Evolutionary conservation across 78 protist species (phyloP).

Genomic region (Dictyostelium discoideum): DNA sequence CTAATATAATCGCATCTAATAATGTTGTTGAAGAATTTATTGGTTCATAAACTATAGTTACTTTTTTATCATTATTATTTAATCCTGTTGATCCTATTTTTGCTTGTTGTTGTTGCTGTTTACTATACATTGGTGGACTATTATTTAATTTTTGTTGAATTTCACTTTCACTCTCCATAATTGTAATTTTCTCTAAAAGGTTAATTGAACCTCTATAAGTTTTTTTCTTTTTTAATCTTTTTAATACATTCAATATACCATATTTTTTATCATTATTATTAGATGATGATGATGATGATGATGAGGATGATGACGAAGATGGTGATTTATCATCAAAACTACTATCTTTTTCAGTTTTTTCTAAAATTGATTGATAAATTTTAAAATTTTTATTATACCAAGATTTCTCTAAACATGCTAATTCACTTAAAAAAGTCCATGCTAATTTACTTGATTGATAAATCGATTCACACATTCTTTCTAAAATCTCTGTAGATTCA

Average conservation of each 20-base stretch:
- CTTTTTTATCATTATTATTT: not conserved
- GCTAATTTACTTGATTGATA: not conserved
- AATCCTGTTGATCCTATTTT: not conserved
- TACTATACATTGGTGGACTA: not conserved
- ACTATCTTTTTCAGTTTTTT: not conserved
- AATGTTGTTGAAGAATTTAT: not conserved
- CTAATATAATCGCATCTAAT: not conserved
- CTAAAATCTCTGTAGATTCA: not conserved
- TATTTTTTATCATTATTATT: not conserved
- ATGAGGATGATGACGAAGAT: not conserved
- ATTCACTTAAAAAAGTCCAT: not conserved
- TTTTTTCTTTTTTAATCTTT: not conserved
- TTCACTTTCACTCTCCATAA: slow-evolving; percentile 2
- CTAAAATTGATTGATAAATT: not conserved
- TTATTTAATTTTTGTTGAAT: not conserved
- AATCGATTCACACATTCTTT: slow-evolving; percentile 1
- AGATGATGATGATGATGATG: not conserved
- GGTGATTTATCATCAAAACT: not conserved
- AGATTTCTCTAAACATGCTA: not conserved
- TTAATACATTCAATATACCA: not conserved
- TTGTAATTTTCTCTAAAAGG: not conserved
- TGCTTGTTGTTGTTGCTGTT: not conserved
- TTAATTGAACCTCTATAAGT: not conserved
- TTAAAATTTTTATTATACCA: not conserved
- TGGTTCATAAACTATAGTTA: slow-evolving; percentile 11